Percentiles rank a stretch among this genome's conserved stretches.
phyloP scores from a whole-genome alignment of 2,329 filamentous ascomycete species.

The Alternaria arbusti region DNA sequence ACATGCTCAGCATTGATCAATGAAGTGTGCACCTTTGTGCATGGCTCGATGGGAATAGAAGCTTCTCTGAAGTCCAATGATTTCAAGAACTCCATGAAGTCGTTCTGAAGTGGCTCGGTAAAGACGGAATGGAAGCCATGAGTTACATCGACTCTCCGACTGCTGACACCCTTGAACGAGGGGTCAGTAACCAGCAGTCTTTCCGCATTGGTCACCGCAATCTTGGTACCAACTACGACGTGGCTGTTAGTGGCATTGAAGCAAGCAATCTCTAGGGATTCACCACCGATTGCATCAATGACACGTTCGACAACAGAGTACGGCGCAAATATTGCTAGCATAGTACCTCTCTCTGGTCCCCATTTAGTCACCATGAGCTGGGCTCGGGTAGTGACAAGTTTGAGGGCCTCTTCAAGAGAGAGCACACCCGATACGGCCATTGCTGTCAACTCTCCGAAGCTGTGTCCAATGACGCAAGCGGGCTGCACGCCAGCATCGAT shows the following conservation, averaged over 20 bases:
- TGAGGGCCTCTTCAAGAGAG: conserved; percentile 34
- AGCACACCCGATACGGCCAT: conserved; percentile 43
- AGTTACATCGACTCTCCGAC: conserved; percentile 34
- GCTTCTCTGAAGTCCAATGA: conserved; percentile 3
- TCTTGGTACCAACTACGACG: conserved; percentile 45
- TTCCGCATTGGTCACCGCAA: conserved; percentile 19
- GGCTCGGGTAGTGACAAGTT: conserved; percentile 45
- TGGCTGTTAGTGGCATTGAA: conserved; percentile 47
- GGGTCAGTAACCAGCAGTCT: conserved; percentile 13
- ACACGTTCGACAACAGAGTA: conserved; percentile 5
- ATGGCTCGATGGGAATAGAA: conserved; percentile 10
- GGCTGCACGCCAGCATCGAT: conserved; percentile 19
- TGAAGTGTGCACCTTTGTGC: background rate
- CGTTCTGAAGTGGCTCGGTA: conserved; percentile 35
- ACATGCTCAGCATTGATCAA: background rate
- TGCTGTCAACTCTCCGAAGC: conserved; percentile 50
- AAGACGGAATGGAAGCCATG: conserved; percentile 40
- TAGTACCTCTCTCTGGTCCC: conserved; percentile 27
- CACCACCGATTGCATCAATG: background rate
- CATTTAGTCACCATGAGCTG: conserved; percentile 30
- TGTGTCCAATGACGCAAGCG: conserved; percentile 24
- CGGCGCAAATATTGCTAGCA: conserved; percentile 23
- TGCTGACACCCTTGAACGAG: background rate
- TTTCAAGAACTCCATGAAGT: conserved; percentile 8
- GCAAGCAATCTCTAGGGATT: conserved; percentile 52